Evolutionary conservation across 768 basidiomycete species (phyloP), one percentile per base, ranked within the genome.

Genomic region (Calocybe gangraenosa): DNA sequence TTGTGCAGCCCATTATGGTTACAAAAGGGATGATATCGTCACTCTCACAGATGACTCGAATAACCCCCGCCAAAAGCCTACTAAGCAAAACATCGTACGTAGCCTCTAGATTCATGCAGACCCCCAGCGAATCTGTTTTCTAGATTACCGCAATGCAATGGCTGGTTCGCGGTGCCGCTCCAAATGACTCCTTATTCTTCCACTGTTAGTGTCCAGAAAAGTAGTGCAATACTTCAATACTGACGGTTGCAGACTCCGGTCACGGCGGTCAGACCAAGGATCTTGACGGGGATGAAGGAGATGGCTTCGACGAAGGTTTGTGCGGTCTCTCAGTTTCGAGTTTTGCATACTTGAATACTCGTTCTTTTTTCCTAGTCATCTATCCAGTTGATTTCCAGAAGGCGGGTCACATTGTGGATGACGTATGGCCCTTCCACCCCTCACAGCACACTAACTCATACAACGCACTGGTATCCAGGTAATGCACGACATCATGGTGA

Each of bases 181-280:
- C 89, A 1, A 84, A 92, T 51, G 92, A 95, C 55, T 83, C 92
- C 2, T 69, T 94, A 23, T 92, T 93, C 71, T 88, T 94, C 74
- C 92, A 93, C 53, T 94, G 88, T 87, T 47, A 46, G 78, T 3
- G 22, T 6, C 13, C 15, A 36, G 14, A 13, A 6, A 37, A 11
- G 18, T 42, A 34, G 48, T 42, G 13, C 25, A 15, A 13, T 13
- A 10, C 18, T 18, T 42, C 40, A 44, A 18, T 38, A 11, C 30
- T 40, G 28, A 42, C n/a, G 3, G 7, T 13, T 15, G 0, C 34
- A 89, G 89, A 91, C 62, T 95, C 92, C 4, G 94, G 94, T 11
- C 95, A 98, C 52, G 95, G 95, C 30, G 93, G 92, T 11, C 93
- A 93, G 65, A 85, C 86, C 0, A 75, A 86, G 50, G 95, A 96